These are phyloP conservation scores for Solanum paucissectum DNA, from an alignment of 257 asterid genomes.

Conservation along the genomic window DNA sequence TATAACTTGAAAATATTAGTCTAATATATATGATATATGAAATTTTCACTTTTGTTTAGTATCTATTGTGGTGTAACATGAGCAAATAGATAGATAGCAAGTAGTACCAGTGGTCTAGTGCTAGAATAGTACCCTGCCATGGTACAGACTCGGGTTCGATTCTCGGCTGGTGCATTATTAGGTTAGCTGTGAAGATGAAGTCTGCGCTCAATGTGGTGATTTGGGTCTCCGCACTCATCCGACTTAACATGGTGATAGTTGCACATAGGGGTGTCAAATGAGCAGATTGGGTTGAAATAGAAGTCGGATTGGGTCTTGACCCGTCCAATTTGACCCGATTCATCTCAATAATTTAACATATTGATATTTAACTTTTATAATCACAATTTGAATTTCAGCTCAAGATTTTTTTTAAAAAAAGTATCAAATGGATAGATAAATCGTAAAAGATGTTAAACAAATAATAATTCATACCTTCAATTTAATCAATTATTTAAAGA, in stretches of 20 bases:
- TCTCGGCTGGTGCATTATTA: slow-evolving; percentile 38
- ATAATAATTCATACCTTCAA: too few relatives aligned
- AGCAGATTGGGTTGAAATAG: too few relatives aligned
- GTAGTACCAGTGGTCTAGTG: slow-evolving; percentile 79
- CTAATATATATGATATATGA: too few relatives aligned
- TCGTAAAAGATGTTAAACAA: too few relatives aligned
- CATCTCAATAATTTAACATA: too few relatives aligned
- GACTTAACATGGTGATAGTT: not conserved
- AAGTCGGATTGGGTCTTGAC: too few relatives aligned
- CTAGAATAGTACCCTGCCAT: slow-evolving; percentile 90
- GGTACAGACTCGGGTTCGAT: slow-evolving; percentile 84
- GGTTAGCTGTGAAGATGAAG: not conserved
- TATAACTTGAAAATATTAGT: too few relatives aligned
- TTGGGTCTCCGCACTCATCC: not conserved
- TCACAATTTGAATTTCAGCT: too few relatives aligned
- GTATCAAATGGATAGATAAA: too few relatives aligned
- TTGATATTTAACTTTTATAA: too few relatives aligned
- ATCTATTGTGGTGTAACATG: not conserved
- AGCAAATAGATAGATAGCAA: not conserved
- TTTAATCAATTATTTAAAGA: not conserved
- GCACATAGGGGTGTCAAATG: not conserved
- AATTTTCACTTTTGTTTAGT: not conserved
- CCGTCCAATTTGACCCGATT: too few relatives aligned
- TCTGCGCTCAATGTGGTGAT: not conserved
- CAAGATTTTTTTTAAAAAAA: too few relatives aligned